Conservation (phyloP, 306 rosid species). For the Mucuna pruriens region DNA sequence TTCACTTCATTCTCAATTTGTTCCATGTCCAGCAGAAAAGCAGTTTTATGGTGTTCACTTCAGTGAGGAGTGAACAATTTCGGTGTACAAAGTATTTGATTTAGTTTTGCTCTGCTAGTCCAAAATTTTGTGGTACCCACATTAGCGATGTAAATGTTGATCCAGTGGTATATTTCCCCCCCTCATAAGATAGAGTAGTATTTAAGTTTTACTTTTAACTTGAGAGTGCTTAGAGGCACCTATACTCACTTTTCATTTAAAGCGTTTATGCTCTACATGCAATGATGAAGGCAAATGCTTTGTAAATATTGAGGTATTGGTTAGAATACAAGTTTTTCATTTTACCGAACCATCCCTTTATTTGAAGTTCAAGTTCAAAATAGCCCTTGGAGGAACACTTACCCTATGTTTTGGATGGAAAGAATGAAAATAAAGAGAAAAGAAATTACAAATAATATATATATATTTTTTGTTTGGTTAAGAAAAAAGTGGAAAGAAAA, state of each 20-base stretch:
- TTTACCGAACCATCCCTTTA: not conserved
- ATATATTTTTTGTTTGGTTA: no score
- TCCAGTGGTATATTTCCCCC: not conserved
- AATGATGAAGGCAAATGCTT: slow-evolving; percentile 30
- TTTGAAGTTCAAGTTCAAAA: not conserved
- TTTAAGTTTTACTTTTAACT: slow-evolving; percentile 14
- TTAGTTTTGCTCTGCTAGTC: slow-evolving; percentile 36
- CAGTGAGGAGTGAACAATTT: slow-evolving; percentile 36
- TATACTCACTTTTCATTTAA: slow-evolving; percentile 14
- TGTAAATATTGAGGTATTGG: slow-evolving; percentile 45
- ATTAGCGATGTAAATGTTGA: slow-evolving; percentile 53
- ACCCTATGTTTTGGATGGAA: not conserved
- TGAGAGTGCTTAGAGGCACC: slow-evolving; percentile 28
- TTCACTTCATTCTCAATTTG: not conserved
- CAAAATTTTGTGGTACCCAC: slow-evolving; percentile 38
- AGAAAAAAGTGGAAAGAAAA: not conserved
- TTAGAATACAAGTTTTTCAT: slow-evolving; percentile 32
- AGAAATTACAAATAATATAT: no score
- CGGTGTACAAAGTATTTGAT: slow-evolving; percentile 41
- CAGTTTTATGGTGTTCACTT: slow-evolving; percentile 35
- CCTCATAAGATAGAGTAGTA: slow-evolving; percentile 36
- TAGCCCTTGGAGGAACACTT: not conserved
- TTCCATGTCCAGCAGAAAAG: slow-evolving; percentile 49
- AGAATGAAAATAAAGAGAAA: no score
- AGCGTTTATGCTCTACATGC: not conserved